These are phyloP conservation scores for Primulina eburnea DNA, from an alignment of 257 asterid species.

Conservation along the genomic window DNA sequence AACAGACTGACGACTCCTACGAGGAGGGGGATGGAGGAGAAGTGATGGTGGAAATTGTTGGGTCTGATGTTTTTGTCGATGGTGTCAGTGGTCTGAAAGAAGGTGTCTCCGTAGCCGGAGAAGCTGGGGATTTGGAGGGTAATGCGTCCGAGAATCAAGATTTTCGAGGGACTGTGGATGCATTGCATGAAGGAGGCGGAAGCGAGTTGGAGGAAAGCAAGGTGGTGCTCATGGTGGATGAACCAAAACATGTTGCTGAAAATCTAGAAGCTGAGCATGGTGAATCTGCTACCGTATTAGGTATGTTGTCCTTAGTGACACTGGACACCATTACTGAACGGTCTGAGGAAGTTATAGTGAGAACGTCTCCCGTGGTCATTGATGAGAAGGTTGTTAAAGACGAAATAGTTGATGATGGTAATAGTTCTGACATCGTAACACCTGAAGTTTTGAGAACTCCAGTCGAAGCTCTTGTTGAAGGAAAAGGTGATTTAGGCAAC, in stretches of 20 bases:
- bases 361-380: slow-evolving; percentile 17
- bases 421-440: slow-evolving; percentile 17
- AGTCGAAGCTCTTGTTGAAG: slow-evolving; percentile 32
- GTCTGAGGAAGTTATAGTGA: slow-evolving; percentile 21
- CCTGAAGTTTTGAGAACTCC: slow-evolving; percentile 25
- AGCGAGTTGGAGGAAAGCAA: slow-evolving; percentile 24
- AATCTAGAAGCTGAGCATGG: slow-evolving; percentile 22
- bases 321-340: slow-evolving; percentile 10
- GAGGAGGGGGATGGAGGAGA: slow-evolving; percentile 57
- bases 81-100: slow-evolving; percentile 50
- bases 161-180: slow-evolving; percentile 25
- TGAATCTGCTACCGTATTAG: slow-evolving; percentile 29
- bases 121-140: slow-evolving; percentile 34
- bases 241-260: slow-evolving; percentile 25
- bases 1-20: slow-evolving; percentile 36
- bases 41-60: slow-evolving; percentile 82
- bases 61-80: slow-evolving; percentile 78
- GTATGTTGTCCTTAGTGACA: slow-evolving; percentile 23
- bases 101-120: slow-evolving; percentile 30
- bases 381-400: slow-evolving; percentile 25
- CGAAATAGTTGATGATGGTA: slow-evolving; percentile 27
- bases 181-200: slow-evolving; percentile 25
- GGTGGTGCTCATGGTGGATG: slow-evolving; percentile 22
- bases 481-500: slow-evolving; percentile 16
- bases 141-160: slow-evolving; percentile 15